Evolutionary conservation across 371 early-diverging fungal genomes (phyloP), one percentile per base, ranked within the genome.

Genomic region (Lichtheimia ornata): DNA sequence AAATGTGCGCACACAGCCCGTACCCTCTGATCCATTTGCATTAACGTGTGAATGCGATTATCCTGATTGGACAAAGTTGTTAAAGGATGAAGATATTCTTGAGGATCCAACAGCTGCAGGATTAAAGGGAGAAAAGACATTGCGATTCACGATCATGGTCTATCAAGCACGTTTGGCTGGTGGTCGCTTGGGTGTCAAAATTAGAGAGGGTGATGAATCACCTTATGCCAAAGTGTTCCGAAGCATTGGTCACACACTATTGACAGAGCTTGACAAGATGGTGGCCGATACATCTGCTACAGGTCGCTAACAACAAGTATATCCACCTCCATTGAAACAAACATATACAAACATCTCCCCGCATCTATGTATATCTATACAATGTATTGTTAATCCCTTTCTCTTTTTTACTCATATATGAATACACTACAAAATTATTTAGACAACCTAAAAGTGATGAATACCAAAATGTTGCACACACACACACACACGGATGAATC

Each of bases 121-220:
- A 47, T 35, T 35, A 35, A 35, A 35, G 12, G 18, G 53, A 51
- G 50, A 51, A 1, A 61, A 66, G 27, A 40, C 64, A 2, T 42
- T 71, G 9, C 54, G 59, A 2, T 74, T 74, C 30, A 62, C 64
- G 13, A 59, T 71, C 15, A 60, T 66, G 67, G 47, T 74, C 1
- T 74, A 71, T 56, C 71, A 74, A 51, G 75, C 75, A 22, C 59
- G 71, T 4, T 71, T 71, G 71, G 71, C 71, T 12, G 66, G 69
- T 28, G 70, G 73, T 28, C 69, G 73, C n/a, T 53, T 69, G 15
- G 77, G 77, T 13, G 58, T 73, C 49, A 76, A 76, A 49, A 57
- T 76, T 18, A 72, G 69, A 45, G 76, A 76, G 45, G 58, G 60
- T 2, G 63, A 63, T 27, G 70, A 63, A 42, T 27, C 61, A 11